Evolutionary conservation across 2,329 filamentous ascomycete genomes (phyloP).

Genomic region (Venturia effusa): DNA sequence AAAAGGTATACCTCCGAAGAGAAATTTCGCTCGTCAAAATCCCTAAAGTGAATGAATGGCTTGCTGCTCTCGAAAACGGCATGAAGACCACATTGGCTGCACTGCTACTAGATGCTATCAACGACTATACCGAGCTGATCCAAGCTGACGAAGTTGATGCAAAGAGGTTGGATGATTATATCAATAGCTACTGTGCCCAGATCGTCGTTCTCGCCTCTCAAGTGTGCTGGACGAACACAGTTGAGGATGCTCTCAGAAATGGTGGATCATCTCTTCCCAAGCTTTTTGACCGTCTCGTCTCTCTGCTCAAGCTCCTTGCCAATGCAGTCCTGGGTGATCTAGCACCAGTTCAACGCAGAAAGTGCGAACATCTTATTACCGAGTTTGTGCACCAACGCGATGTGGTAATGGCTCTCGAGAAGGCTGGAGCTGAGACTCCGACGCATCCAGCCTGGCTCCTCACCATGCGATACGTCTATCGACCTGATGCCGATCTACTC

Average conservation of each 20-base stretch:
- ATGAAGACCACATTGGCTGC: constrained; percentile 95
- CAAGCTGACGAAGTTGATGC: constrained; percentile 58
- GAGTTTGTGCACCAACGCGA: constrained; percentile 98
- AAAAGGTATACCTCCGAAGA: constrained; percentile 76
- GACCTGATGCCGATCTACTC: constrained; percentile 66
- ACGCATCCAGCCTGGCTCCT: constrained; percentile 87
- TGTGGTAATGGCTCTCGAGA: constrained; percentile 75
- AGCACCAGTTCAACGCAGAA: constrained; percentile 77
- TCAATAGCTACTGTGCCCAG: constrained; percentile 78
- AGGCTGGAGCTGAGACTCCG: constrained; percentile 60
- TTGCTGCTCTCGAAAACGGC: constrained; percentile 79
- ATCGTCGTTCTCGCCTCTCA: constrained; percentile 93
- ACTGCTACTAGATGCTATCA: constrained; percentile 73
- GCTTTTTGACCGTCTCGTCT: constrained; percentile 72
- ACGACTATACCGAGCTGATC: constrained; percentile 72
- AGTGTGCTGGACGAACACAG: constrained; percentile 81
- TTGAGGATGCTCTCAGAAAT: constrained; percentile 63
- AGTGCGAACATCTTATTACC: constrained; percentile 97
- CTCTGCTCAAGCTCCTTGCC: constrained; percentile 75
- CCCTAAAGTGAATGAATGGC: constrained; percentile 96
- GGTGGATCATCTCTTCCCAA: constrained; percentile 59
- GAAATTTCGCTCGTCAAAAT: constrained; percentile 89
- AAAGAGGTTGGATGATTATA: constrained; percentile 64
- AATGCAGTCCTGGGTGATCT: constrained; percentile 84
- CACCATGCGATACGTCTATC: constrained; percentile 94